A percentile compares a stretch with the other conserved stretches of the same genome.
phyloP scores from a whole-genome alignment of 768 basidiomycete species.

The Trametes villosa region DNA sequence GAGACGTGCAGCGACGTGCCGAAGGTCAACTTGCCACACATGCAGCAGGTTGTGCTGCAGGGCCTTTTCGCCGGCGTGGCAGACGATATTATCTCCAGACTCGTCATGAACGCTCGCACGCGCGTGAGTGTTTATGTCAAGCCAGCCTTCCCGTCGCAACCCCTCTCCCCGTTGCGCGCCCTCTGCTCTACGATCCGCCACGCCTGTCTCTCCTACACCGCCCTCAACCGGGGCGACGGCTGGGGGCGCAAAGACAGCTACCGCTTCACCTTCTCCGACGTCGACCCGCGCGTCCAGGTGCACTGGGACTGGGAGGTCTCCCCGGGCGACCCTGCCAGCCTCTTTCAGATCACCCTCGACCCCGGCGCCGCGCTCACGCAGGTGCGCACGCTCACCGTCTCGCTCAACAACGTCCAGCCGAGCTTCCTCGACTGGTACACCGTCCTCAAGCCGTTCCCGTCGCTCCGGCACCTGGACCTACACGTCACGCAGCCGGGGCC shows the following conservation, averaged over 20 bases:
- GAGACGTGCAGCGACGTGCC: not conserved
- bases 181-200: not conserved
- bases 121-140: not conserved
- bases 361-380: not conserved
- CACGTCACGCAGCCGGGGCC: not conserved
- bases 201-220: not conserved
- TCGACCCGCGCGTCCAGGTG: not conserved
- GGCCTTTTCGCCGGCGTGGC: not conserved
- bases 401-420: not conserved
- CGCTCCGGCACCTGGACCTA: not conserved
- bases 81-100: not conserved
- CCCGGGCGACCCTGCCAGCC: not conserved
- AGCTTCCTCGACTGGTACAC: not conserved
- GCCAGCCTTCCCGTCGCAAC: not conserved
- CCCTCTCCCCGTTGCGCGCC: not conserved
- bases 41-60: not conserved
- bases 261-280: conserved; percentile 1
- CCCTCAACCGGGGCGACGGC: not conserved
- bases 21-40: not conserved
- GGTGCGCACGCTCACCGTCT: not conserved
- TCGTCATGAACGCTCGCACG: not conserved
- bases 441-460: conserved; percentile 6
- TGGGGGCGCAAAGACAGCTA: not conserved
- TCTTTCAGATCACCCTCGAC: conserved; percentile 1
- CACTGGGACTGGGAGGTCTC: conserved; percentile 2